These are phyloP conservation scores for Fusarium piperis DNA, from an alignment of 2,329 filamentous ascomycete species.

Conservation along the genomic window DNA sequence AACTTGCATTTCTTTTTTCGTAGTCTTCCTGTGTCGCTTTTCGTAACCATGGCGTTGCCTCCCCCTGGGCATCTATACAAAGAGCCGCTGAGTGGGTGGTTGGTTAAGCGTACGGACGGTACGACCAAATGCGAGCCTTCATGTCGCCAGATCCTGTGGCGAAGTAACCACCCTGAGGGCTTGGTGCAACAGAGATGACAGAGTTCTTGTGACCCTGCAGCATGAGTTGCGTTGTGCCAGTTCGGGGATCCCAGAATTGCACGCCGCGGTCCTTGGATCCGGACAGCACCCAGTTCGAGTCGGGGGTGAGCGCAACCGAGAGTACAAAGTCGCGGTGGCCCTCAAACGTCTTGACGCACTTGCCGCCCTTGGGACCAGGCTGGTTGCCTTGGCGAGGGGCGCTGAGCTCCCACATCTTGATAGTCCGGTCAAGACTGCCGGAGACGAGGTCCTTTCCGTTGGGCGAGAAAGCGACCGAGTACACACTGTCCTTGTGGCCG, in stretches of 20 bases:
- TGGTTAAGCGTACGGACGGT: conserved; percentile 58
- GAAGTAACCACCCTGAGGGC: conserved; percentile 87
- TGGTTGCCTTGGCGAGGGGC: conserved; percentile 74
- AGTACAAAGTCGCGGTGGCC: conserved; percentile 98
- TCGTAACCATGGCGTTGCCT: conserved; percentile 14
- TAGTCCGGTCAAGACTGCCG: conserved; percentile 95
- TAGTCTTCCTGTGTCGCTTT: conserved; percentile 13
- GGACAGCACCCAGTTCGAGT: conserved; percentile 94
- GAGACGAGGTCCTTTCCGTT: conserved; percentile 93
- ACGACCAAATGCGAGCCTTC: conserved; percentile 97
- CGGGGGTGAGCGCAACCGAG: conserved; percentile 92
- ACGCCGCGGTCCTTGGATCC: conserved; percentile 97
- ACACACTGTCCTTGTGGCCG: conserved; percentile 96
- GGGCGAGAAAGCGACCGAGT: conserved; percentile 95
- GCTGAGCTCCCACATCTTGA: conserved; percentile 98
- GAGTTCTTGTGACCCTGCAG: conserved; percentile 99
- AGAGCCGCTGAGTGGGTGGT: conserved; percentile 17
- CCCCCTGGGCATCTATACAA: conserved; percentile 18
- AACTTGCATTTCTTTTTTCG: conserved; percentile 13
- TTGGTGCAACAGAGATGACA: conserved; percentile 96
- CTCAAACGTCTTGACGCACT: conserved; percentile 96
- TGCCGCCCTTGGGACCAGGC: conserved; percentile 80
- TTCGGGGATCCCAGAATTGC: conserved; percentile 97
- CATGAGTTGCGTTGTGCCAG: conserved; percentile 96
- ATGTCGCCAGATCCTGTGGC: conserved; percentile 97